Evolutionary conservation across 164 flowering plant genomes (phyloP).

Genomic region (Magnolia sinica): DNA sequence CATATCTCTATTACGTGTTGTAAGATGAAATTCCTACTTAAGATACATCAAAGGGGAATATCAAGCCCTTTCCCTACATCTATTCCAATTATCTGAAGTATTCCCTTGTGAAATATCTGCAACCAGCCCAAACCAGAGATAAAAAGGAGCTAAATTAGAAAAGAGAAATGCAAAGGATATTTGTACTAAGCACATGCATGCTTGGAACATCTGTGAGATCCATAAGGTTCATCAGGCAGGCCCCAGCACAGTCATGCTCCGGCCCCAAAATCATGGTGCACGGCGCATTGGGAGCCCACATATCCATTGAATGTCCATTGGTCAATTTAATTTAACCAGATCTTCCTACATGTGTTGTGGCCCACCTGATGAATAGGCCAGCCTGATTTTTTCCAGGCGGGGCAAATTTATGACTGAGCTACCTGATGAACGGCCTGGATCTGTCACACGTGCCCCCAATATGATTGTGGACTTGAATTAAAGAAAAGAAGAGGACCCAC

Average conservation of each 20-base stretch:
- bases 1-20: neutral
- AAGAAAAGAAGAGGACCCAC: constrained; percentile 27
- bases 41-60: constrained; percentile 60
- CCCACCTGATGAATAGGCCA: too few relatives aligned
- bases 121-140: constrained; percentile 4
- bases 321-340: too few relatives aligned
- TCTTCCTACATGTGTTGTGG: too few relatives aligned
- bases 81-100: constrained; percentile 80
- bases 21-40: neutral
- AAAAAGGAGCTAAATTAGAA: neutral
- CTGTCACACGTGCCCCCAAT: too few relatives aligned
- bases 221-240: too few relatives aligned
- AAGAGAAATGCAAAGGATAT: neutral
- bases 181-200: too few relatives aligned
- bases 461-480: neutral
- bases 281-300: too few relatives aligned
- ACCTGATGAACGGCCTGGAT: too few relatives aligned
- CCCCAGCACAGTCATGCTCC: too few relatives aligned
- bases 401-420: neutral
- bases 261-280: too few relatives aligned
- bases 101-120: constrained; percentile 86
- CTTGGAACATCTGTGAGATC: too few relatives aligned
- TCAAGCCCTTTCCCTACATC: constrained; percentile 93
- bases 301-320: too few relatives aligned
- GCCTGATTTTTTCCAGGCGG: neutral